Base-by-base conservation (phyloP, 495 filamentous ascomycete species). In the Penicillium antarcticum region DNA sequence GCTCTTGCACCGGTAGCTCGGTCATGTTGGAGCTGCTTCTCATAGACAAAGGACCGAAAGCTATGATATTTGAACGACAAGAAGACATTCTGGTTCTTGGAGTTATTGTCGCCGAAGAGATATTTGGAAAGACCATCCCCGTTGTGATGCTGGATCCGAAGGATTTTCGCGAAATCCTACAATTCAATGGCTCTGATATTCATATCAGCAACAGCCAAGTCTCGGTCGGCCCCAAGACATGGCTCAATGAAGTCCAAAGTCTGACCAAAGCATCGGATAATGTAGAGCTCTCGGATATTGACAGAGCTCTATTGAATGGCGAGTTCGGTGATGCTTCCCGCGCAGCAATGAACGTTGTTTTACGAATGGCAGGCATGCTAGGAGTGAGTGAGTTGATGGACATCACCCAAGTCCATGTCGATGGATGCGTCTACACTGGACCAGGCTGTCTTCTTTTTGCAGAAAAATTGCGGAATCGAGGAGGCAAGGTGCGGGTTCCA, bases 381-480 rank as follows among this genome's bases (percentile, higher is more conserved):
- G 57, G 48, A 4, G 61, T 58, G 4, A 56, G 34, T 3, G 29
- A 52, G 11, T 37, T 71, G 5, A 56, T 63, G 10, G 42, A 63
- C 11, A 50, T 66, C 13, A 55, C 56, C 23, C 62, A 61, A 37
- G 63, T 50, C 23, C 68, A 71, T 39, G 57, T 71, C 17, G 68
- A 71, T 41, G 59, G 57, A 13, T 67, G 68, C 45, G 61, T 65
- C 44, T 71, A 71, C 55, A 67, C 61, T 1, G 68, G 68, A 3
- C 61, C 65, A 12, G 68, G 47, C 11, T 55, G 52, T 19, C 32
- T 69, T 10, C 33, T 31, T 8, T 62, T 69, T 32, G 58, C 66
- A 11, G 40, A 62, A 26, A 50, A 11, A 5, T 51, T 71, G 14
- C 52, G 51, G 1, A 37, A 47, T n/a, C 29, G 52, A 41, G 63